Evolutionary conservation across 495 filamentous ascomycete species (phyloP).

Genomic region (Ramalina peruviana): DNA sequence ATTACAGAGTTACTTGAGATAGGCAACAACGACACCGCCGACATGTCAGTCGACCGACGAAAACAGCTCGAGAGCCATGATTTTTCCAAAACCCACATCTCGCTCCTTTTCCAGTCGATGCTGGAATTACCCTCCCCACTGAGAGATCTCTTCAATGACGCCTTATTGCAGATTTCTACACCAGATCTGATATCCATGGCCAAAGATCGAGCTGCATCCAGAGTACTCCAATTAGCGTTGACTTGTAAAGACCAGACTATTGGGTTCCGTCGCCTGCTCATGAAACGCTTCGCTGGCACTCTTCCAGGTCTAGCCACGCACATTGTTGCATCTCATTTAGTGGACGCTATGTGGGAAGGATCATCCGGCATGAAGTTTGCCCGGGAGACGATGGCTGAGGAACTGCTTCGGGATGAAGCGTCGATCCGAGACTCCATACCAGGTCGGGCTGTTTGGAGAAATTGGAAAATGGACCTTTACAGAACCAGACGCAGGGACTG

Average conservation of each 20-base stretch:
- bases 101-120: conserved; percentile 53
- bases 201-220: conserved; percentile 47
- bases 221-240: conserved; percentile 56
- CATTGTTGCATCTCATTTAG: conserved; percentile 59
- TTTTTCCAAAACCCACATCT: conserved; percentile 45
- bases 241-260: conserved; percentile 37
- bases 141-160: conserved; percentile 42
- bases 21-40: conserved; percentile 16
- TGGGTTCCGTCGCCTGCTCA: conserved; percentile 48
- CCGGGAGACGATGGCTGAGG: conserved; percentile 52
- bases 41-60: conserved; percentile 26
- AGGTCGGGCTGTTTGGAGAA: conserved; percentile 75
- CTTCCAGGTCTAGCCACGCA: conserved; percentile 53
- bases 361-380: conserved; percentile 51
- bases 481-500: conserved; percentile 55
- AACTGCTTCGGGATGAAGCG: conserved; percentile 46
- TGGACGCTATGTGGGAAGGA: conserved; percentile 62
- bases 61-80: conserved; percentile 17
- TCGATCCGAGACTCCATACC: conserved; percentile 56
- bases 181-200: conserved; percentile 34
- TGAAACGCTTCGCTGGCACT: conserved; percentile 43
- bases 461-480: conserved; percentile 86
- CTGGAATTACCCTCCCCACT: conserved; percentile 42
- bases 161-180: conserved; percentile 31
- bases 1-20: conserved; percentile 45